Percentiles rank a stretch among this genome's conserved stretches.
Conservation (phyloP, 2,329 filamentous ascomycete genomes). For the Pyricularia sp. region DNA sequence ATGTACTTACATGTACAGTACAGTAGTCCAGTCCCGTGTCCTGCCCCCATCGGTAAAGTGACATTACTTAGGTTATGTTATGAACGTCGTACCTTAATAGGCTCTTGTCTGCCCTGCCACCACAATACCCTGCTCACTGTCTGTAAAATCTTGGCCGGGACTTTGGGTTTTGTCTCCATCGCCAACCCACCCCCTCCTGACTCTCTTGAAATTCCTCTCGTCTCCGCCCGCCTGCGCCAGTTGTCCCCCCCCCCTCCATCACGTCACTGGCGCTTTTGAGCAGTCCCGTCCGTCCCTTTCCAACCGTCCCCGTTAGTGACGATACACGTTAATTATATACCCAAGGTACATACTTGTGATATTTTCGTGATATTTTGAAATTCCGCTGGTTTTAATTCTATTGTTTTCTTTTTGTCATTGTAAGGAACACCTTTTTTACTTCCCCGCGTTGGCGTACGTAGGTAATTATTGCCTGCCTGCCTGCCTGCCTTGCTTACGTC, state of each 20-base stretch:
- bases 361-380: neutral
- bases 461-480: too few species aligned
- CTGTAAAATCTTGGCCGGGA: neutral
- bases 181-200: neutral
- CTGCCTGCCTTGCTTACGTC: neutral
- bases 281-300: neutral
- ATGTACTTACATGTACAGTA: too few species aligned
- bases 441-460: neutral
- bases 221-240: neutral
- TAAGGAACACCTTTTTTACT: neutral
- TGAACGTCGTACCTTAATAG: neutral
- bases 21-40: too few species aligned
- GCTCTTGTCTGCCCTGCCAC: neutral
- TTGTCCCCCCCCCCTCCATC: neutral
- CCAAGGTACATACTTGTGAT: neutral
- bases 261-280: conserved; percentile 2
- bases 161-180: neutral
- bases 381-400: neutral
- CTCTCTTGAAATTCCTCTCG: neutral
- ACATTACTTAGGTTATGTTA: too few species aligned
- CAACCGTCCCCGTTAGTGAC: neutral
- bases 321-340: neutral
- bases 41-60: neutral
- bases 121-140: neutral
- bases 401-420: too few species aligned